These are phyloP conservation scores for Diplodia seriata DNA, from an alignment of 2,329 filamentous ascomycete species.

Conservation along the genomic window DNA sequence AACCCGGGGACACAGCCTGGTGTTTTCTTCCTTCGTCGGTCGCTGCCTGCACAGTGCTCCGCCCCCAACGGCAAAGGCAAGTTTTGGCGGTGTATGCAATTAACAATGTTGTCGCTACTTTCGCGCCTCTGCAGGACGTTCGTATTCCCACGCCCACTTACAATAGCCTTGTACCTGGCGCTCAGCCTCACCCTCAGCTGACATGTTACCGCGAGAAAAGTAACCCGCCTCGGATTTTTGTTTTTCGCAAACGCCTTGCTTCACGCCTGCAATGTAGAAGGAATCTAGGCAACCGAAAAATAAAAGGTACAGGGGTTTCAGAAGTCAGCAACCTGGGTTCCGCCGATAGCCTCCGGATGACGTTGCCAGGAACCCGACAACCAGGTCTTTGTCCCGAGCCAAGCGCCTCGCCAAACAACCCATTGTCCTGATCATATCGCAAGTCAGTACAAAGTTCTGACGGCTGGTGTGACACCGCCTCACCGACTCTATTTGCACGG, in stretches of 20 bases:
- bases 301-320: not conserved
- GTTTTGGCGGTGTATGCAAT: conserved; percentile 29
- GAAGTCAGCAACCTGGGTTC: not conserved
- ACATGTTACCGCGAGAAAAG: conserved; percentile 1
- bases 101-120: conserved; percentile 20
- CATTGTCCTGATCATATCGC: conserved; percentile 1
- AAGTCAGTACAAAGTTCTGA: conserved; percentile 25
- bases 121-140: conserved; percentile 23
- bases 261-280: not conserved
- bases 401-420: conserved; percentile 2
- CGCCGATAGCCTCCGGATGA: not conserved
- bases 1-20: not conserved
- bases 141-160: conserved; percentile 9
- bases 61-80: not conserved
- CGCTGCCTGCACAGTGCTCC: conserved; percentile 4
- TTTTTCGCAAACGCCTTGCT: conserved; percentile 7
- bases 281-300: not conserved
- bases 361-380: conserved; percentile 12
- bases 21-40: not conserved
- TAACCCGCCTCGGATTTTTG: not conserved
- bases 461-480: conserved; percentile 19
- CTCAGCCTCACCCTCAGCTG: conserved; percentile 20
- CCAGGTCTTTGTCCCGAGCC: conserved; percentile 18
- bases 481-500: conserved; percentile 17
- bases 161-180: conserved; percentile 3